A percentile compares a stretch with the other conserved stretches of the same genome.
phyloP scores from a whole-genome alignment of 805 yeast genomes.

The Tetrapisispora taiwanensis region DNA sequence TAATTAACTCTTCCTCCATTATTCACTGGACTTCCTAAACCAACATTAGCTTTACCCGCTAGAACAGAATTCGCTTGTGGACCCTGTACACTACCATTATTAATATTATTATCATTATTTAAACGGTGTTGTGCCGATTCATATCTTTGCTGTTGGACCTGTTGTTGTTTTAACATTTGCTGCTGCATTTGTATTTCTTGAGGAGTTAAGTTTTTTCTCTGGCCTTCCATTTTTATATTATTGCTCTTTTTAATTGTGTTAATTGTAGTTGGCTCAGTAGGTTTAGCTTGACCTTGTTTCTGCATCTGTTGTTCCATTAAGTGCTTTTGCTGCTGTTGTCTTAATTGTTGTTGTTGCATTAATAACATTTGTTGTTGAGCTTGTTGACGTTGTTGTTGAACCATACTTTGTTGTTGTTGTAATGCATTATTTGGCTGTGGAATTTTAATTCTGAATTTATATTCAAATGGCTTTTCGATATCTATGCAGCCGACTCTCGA shows the following conservation, averaged over 20 bases:
- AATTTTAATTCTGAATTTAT: conserved; percentile 42
- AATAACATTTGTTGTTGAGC: conserved; percentile 25
- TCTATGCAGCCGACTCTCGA: conserved; percentile 65
- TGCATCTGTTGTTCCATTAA: conserved; percentile 7
- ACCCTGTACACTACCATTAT: conserved; percentile 21
- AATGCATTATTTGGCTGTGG: conserved; percentile 32
- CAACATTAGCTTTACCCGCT: conserved; percentile 19
- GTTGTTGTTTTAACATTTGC: conserved; percentile 28
- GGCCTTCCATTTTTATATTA: neutral
- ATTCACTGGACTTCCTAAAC: conserved; percentile 15
- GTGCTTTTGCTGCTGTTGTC: conserved; percentile 15
- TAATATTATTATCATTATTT: conserved; percentile 22
- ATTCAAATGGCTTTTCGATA: conserved; percentile 61
- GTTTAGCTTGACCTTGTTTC: conserved; percentile 6
- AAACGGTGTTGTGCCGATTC: conserved; percentile 28
- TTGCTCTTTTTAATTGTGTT: neutral
- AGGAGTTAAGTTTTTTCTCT: conserved; percentile 24
- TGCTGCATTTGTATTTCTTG: conserved; percentile 28
- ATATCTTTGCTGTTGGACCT: conserved; percentile 26
- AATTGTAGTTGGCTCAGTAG: neutral
- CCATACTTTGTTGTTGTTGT: conserved; percentile 19
- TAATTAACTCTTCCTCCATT: conserved; percentile 2
- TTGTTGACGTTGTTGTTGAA: conserved; percentile 16
- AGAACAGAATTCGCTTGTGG: conserved; percentile 7
- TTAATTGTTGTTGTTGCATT: conserved; percentile 17